Conservation (phyloP, 2,329 filamentous ascomycete species). For the Exophiala oligosperma region DNA sequence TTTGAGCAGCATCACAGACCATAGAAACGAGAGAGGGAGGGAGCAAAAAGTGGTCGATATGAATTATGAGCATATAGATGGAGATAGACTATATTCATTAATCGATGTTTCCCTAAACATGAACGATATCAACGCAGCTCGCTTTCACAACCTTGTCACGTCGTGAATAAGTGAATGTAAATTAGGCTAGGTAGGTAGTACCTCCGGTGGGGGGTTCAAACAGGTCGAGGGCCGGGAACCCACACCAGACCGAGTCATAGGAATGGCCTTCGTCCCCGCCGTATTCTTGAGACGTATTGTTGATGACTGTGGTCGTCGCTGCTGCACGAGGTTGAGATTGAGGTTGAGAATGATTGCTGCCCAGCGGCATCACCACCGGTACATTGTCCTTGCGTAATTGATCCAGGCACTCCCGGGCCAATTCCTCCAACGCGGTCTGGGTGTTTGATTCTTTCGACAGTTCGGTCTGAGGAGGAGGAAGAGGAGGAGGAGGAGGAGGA, state of each 20-base stretch:
- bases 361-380: background rate
- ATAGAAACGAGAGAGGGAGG: too few species aligned
- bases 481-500: too few species aligned
- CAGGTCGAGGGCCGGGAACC: slow-evolving; percentile 14
- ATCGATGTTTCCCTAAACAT: too few species aligned
- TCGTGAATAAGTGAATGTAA: too few species aligned
- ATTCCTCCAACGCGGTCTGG: slow-evolving; percentile 4
- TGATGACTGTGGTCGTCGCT: background rate
- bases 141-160: too few species aligned
- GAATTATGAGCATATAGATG: too few species aligned
- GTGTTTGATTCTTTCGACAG: slow-evolving; percentile 9
- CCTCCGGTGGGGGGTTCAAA: slow-evolving; percentile 1
- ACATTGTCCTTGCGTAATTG: slow-evolving; percentile 10
- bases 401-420: slow-evolving; percentile 12
- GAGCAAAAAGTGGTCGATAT: too few species aligned
- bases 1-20: too few species aligned
- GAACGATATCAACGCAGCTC: too few species aligned
- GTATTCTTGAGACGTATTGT: background rate
- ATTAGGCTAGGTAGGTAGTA: too few species aligned
- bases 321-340: too few species aligned
- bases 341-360: background rate
- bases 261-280: background rate
- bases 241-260: slow-evolving; percentile 17
- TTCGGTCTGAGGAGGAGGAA: background rate
- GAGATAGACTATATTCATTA: too few species aligned